Evolutionary conservation across 2,329 filamentous ascomycete genomes (phyloP), one percentile per base, ranked within the genome.

Genomic region (Venturiaceae sp.): DNA sequence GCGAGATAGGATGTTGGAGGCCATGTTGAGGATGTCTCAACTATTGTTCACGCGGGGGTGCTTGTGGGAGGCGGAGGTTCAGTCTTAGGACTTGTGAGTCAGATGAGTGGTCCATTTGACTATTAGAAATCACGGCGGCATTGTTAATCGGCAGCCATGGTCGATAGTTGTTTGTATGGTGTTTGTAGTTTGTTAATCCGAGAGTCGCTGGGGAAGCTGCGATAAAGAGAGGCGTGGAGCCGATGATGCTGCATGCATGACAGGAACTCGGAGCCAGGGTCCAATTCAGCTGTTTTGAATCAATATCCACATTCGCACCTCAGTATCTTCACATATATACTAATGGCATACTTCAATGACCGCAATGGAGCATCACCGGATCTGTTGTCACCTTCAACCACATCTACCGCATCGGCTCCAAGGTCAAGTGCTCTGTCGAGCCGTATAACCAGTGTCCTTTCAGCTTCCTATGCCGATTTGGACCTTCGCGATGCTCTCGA

Each of bases 391-490:
- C 55, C 44, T 39, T 32, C 57, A 6, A 26, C 57, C 6, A 16
- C 53, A 30, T 33, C 52, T 5, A 30, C 57, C 4, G 26, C 60
- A 47, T 52, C 58, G n/a, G 67, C 67, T n/a, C 65, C 66, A 39
- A 66, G 76, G 21, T 66, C 76, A 14, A 90, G 83, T 71, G 87
- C 90, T 7, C 77, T 97, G 33, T 85, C 89, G 7, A 87, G 86
- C 61, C 90, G 94, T 68, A 83, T 96, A 64, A 88, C 90, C 26
- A 86, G 83, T 61, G 87, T 97, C 41, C 82, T 97, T 53, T 96
- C 94, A 3, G 86, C 90, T 2, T 96, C 92, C 0, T 96, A 96
- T 73, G 88, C 91, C 6, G 94, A 97, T 72, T 80, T 89, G 5
- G 92, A 96, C 64, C 95, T 97, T 64, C 84, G 90, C 63, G 89